Base-by-base conservation (phyloP, 306 rosid species). In the Sicyos baderoa region DNA sequence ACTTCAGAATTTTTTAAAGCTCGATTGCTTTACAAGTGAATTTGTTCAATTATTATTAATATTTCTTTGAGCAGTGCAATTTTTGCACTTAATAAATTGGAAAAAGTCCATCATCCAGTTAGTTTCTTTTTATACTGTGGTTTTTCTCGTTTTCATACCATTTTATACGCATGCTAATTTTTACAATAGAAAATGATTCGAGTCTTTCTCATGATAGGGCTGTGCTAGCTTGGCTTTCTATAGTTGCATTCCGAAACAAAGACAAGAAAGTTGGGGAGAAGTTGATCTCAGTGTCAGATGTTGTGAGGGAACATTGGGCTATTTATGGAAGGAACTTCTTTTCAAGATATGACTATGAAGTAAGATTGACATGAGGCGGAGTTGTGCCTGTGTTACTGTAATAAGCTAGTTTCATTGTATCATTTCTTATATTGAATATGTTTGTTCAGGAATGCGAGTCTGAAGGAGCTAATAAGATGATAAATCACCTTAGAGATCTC, bases 211-310 rank as follows among this genome's bases (percentile, higher is more conserved):
- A 74, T 78, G 56, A 66, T 79, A 94, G 99, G 99, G 97, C 99
- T 65, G 97, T 94, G 52, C 83, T 90, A 79, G 97, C 97, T 73
- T 94, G 99, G 97, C 95, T 94, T 77, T 94, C 97, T 35, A 90
- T 94, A 49, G 74, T 94, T 75, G 99, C 97, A 59, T 76, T 84
- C 76, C 83, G 77, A 70, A 94, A 94, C 88, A 88, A 86, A 77
- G 96, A 85, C 88, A 90, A 82, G 83, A 90, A 87, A 74, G 58
- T 79, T 1, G 96, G 92, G 72, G 90, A 90, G 79, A 88, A 86
- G 79, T 79, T 90, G 85, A 74, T 86, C 72, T 90, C 96, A n/a
- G 96, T 94, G 12, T 75, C 92, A 21, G 95, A 94, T 54, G 83
- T 94, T 13, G 95, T 79, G 75, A 88, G 72, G 72, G 95, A 88